phyloP scores from a whole-genome alignment of 805 yeast genomes.

The Candida odintsovae region DNA sequence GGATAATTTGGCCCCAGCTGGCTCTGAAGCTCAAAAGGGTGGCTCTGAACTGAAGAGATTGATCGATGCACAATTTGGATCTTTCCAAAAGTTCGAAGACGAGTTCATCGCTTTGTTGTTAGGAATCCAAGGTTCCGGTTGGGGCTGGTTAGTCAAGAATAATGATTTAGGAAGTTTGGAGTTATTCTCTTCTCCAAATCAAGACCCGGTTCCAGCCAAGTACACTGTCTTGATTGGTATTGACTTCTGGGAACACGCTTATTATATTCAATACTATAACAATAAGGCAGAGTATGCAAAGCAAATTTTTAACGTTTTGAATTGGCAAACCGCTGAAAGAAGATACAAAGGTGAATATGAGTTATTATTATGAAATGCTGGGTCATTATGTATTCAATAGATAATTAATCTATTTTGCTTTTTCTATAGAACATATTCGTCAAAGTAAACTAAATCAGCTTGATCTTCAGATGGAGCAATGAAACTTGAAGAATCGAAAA shows the following conservation, averaged over 20 bases:
- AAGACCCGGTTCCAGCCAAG: conserved; percentile 39
- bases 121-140: conserved; percentile 47
- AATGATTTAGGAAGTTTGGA: conserved; percentile 35
- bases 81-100: conserved; percentile 36
- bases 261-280: conserved; percentile 47
- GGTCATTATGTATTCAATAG: background rate
- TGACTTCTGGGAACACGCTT: conserved; percentile 53
- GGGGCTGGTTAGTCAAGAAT: conserved; percentile 47
- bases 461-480: conserved; percentile 32
- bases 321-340: conserved; percentile 45
- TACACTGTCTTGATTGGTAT: conserved; percentile 42
- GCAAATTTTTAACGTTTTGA: conserved; percentile 45
- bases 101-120: conserved; percentile 38
- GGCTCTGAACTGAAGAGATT: conserved; percentile 37
- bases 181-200: conserved; percentile 40
- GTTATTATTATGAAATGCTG: conserved; percentile 6
- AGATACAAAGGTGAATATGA: conserved; percentile 26
- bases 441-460: conserved; percentile 38
- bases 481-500: conserved; percentile 37
- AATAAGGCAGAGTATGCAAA: conserved; percentile 45
- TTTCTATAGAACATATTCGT: conserved; percentile 36
- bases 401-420: background rate
- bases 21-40: conserved; percentile 23
- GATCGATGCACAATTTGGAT: conserved; percentile 38
- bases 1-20: conserved; percentile 40